These are phyloP conservation scores for Groenewaldozyma tartarivorans DNA, from an alignment of 805 yeast species.

Conservation along the genomic window DNA sequence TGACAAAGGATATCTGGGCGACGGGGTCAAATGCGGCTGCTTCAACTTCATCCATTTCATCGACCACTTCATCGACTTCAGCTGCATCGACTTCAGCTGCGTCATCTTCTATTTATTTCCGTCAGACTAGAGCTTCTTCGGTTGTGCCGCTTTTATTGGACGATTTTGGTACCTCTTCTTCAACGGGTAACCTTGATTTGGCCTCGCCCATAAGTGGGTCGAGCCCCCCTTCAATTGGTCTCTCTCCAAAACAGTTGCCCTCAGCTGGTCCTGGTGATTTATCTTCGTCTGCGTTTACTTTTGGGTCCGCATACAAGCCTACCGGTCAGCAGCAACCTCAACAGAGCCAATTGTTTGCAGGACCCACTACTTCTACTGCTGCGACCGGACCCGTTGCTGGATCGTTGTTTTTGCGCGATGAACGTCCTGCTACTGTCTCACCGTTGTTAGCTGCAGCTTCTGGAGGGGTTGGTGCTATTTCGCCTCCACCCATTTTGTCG, in stretches of 20 bases:
- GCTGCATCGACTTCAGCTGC: not conserved
- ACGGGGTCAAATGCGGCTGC: not conserved
- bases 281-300: not conserved
- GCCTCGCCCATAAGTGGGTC: not conserved
- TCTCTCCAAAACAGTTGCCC: conserved; percentile 1
- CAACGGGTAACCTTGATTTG: conserved; percentile 1
- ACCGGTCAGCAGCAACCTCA: not conserved
- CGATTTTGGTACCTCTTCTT: conserved; percentile 1
- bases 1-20: not conserved
- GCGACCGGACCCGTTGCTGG: not conserved
- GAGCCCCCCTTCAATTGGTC: not conserved
- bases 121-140: not conserved
- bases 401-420: not conserved
- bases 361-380: not conserved
- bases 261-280: not conserved
- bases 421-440: not conserved
- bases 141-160: not conserved
- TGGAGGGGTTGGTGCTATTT: not conserved
- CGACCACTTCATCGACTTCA: not conserved
- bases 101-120: not conserved
- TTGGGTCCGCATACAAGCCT: not conserved
- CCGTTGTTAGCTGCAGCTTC: not conserved
- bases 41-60: not conserved
- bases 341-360: not conserved
- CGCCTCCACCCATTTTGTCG: not conserved